Evolutionary conservation across 768 basidiomycete genomes (phyloP).

Genomic region (Boletus reticulatus): DNA sequence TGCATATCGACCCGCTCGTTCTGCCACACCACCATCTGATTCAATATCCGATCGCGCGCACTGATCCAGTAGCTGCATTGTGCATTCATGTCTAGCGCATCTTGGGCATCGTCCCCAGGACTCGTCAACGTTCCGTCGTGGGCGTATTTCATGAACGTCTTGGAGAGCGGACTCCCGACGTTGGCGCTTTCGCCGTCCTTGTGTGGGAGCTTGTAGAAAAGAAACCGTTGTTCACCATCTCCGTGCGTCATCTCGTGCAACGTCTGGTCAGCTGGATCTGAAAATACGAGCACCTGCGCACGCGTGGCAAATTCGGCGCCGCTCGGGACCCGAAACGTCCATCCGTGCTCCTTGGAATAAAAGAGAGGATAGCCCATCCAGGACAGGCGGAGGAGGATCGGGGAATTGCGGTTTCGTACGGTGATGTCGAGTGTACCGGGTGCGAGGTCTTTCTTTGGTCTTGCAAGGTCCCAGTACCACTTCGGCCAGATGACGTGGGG

Average conservation of each 20-base stretch:
- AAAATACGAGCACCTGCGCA: conserved; percentile 51
- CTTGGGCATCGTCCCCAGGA: conserved; percentile 72
- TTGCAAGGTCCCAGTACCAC: conserved; percentile 93
- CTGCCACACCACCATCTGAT: conserved; percentile 92
- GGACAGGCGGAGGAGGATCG: conserved; percentile 79
- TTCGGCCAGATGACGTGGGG: conserved; percentile 79
- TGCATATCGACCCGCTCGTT: conserved; percentile 50
- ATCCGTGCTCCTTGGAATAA: conserved; percentile 84
- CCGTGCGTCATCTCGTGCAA: conserved; percentile 47
- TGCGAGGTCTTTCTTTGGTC: conserved; percentile 62
- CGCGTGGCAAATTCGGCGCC: conserved; percentile 44
- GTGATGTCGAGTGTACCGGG: conserved; percentile 84
- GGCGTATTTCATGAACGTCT: conserved; percentile 85
- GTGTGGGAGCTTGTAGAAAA: conserved; percentile 93
- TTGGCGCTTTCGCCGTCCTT: conserved; percentile 94
- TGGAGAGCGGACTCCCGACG: conserved; percentile 87
- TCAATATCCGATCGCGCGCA: conserved; percentile 84
- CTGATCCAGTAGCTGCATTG: conserved; percentile 98
- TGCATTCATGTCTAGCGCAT: conserved; percentile 88
- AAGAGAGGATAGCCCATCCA: conserved; percentile 89
- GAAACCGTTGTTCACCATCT: conserved; percentile 41
- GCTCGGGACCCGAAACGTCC: conserved; percentile 79
- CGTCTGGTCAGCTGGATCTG: conserved; percentile 57
- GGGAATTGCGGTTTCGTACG: conserved; percentile 76
- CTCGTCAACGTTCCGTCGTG: conserved; percentile 86